Conservation (phyloP, 2,329 filamentous ascomycete species). For the Aspergillus ustus region DNA sequence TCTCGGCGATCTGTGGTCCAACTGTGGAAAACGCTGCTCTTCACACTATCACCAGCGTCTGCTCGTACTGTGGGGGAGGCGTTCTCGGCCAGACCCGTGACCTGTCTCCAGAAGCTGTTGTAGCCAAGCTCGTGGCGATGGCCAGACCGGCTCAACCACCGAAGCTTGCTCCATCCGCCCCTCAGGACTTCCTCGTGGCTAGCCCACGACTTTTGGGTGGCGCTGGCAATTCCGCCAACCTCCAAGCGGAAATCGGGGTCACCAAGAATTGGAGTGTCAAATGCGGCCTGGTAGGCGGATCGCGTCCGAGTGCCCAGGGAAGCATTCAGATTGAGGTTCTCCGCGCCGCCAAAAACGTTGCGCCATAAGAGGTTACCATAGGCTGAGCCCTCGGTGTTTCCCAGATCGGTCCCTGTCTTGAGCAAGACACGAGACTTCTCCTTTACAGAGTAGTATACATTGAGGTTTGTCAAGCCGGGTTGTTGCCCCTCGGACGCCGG, state of each 20-base stretch:
- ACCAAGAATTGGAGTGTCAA: slow-evolving; percentile 80
- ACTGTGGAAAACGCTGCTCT: slow-evolving; percentile 81
- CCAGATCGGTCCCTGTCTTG: slow-evolving; percentile 93
- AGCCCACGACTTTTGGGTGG: slow-evolving; percentile 88
- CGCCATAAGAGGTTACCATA: slow-evolving; percentile 86
- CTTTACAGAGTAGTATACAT: slow-evolving; percentile 75
- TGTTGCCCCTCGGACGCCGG: slow-evolving; percentile 71
- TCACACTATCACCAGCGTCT: slow-evolving; percentile 89
- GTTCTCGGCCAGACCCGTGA: slow-evolving; percentile 75
- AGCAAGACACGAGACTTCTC: slow-evolving; percentile 84
- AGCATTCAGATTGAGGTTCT: slow-evolving; percentile 84
- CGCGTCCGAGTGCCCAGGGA: slow-evolving; percentile 87
- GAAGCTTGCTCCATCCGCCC: slow-evolving; percentile 75
- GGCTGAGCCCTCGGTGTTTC: slow-evolving; percentile 90
- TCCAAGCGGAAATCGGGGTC: slow-evolving; percentile 82
- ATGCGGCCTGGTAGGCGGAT: slow-evolving; percentile 85
- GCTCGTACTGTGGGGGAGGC: slow-evolving; percentile 81
- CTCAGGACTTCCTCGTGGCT: slow-evolving; percentile 89
- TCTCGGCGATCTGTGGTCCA: slow-evolving; percentile 82
- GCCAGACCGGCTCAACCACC: slow-evolving; percentile 69
- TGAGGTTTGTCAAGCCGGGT: slow-evolving; percentile 70
- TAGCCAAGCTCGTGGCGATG: slow-evolving; percentile 80
- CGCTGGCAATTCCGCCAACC: slow-evolving; percentile 78
- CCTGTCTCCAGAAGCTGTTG: slow-evolving; percentile 81
- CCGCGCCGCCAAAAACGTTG: slow-evolving; percentile 93